Evolutionary conservation across 1,139 yeast species (phyloP).

Genomic region (Protomyces lactucae-debilis): DNA sequence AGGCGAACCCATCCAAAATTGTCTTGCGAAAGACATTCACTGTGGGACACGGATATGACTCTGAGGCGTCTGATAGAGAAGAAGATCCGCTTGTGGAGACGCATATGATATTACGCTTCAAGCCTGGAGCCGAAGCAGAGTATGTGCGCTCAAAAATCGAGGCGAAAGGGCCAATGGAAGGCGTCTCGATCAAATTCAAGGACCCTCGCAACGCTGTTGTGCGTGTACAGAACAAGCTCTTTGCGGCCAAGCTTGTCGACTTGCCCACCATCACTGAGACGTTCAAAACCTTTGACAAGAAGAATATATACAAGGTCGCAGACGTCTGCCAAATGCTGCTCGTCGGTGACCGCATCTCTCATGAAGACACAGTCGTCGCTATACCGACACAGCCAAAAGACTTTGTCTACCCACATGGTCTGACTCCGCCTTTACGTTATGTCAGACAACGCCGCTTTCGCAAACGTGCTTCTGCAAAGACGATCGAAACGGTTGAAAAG

Average conservation of each 20-base stretch:
- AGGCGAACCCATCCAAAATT: slow-evolving; percentile 15
- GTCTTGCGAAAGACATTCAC: slow-evolving; percentile 43
- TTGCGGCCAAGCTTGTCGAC: slow-evolving; percentile 82
- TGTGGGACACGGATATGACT: slow-evolving; percentile 94
- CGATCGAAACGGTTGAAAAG: slow-evolving; percentile 63
- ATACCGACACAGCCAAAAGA: slow-evolving; percentile 40
- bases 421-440: slow-evolving; percentile 68
- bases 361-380: slow-evolving; percentile 50
- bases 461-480: slow-evolving; percentile 47
- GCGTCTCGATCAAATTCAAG: slow-evolving; percentile 51
- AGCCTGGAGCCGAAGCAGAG: slow-evolving; percentile 74
- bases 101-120: slow-evolving; percentile 71
- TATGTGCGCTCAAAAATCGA: slow-evolving; percentile 40
- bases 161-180: slow-evolving; percentile 50
- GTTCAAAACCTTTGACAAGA: slow-evolving; percentile 82
- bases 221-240: slow-evolving; percentile 51
- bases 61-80: slow-evolving; percentile 94
- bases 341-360: slow-evolving; percentile 59
- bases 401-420: slow-evolving; percentile 63
- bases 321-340: slow-evolving; percentile 83
- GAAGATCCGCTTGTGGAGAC: slow-evolving; percentile 91
- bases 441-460: slow-evolving; percentile 54
- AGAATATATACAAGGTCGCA: slow-evolving; percentile 78
- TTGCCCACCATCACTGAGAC: slow-evolving; percentile 85
- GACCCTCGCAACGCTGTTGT: slow-evolving; percentile 74